These are phyloP conservation scores for Tubosaeta sp. DNA, from an alignment of 768 basidiomycete genomes.

Conservation along the genomic window DNA sequence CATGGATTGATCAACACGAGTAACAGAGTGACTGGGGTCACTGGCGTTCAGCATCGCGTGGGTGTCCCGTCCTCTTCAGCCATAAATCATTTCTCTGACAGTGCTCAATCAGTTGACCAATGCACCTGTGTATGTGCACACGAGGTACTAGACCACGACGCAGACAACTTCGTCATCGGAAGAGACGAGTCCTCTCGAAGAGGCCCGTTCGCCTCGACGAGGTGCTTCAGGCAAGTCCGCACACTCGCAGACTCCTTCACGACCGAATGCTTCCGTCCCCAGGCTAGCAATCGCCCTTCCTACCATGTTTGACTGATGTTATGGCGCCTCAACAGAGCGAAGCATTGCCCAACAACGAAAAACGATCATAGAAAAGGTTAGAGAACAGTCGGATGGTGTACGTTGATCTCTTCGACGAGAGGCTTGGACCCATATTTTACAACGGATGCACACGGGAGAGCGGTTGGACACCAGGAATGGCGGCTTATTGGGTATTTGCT, in stretches of 20 bases:
- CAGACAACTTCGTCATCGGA: conserved; percentile 50
- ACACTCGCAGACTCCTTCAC: not conserved
- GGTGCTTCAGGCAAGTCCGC: conserved; percentile 58
- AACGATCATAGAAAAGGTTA: conserved; percentile 84
- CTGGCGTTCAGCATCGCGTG: conserved; percentile 70
- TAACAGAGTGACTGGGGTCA: not conserved
- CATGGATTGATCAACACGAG: too few species aligned
- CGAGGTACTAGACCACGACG: conserved; percentile 57
- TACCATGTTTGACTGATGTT: conserved; percentile 11
- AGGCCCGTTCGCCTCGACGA: conserved; percentile 74
- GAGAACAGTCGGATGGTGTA: conserved; percentile 85
- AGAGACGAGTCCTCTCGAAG: conserved; percentile 66
- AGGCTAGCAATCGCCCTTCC: conserved; percentile 21
- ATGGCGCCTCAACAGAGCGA: conserved; percentile 64
- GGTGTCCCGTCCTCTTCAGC: conserved; percentile 32
- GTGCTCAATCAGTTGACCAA: conserved; percentile 54
- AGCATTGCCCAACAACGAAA: conserved; percentile 81
- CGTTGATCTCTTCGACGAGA: conserved; percentile 23
- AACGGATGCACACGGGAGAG: conserved; percentile 16
- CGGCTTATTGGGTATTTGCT: conserved; percentile 14
- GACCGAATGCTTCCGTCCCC: conserved; percentile 12
- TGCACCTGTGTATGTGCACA: conserved; percentile 70
- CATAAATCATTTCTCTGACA: conserved; percentile 44
- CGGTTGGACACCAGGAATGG: conserved; percentile 88
- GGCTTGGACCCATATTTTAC: not conserved